Conservation (phyloP, 768 basidiomycete genomes). For the Naganishia vaughanmartiniae region DNA sequence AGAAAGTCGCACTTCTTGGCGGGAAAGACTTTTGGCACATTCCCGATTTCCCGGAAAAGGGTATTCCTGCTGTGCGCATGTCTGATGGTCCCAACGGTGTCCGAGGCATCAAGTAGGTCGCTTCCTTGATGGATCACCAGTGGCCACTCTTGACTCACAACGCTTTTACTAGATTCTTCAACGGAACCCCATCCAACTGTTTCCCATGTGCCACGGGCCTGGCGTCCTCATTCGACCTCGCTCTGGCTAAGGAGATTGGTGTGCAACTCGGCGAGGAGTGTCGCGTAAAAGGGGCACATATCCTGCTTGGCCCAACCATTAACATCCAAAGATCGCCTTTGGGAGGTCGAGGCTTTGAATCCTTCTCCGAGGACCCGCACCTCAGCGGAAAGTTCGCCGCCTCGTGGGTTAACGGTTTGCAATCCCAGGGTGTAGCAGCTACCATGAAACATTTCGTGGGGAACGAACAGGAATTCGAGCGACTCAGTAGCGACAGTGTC, state of each 20-base stretch:
- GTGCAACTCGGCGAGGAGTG: constrained; percentile 64
- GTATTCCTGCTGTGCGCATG: constrained; percentile 53
- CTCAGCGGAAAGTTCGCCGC: constrained; percentile 64
- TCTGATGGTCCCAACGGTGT: constrained; percentile 75
- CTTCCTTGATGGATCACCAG: not conserved
- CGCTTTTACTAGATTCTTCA: constrained; percentile 52
- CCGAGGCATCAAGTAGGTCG: constrained; percentile 54
- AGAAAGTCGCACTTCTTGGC: constrained; percentile 22
- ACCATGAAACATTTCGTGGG: constrained; percentile 70
- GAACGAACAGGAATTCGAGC: constrained; percentile 73
- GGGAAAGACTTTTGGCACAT: constrained; percentile 34
- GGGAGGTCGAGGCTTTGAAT: constrained; percentile 60
- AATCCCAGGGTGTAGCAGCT: constrained; percentile 65
- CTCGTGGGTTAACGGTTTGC: constrained; percentile 68
- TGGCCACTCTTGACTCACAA: not conserved
- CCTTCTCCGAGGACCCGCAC: constrained; percentile 69
- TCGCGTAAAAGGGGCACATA: constrained; percentile 64
- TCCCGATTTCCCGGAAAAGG: constrained; percentile 26
- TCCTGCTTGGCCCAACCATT: constrained; percentile 70
- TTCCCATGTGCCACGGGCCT: constrained; percentile 69
- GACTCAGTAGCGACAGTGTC: constrained; percentile 62
- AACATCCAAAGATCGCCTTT: constrained; percentile 63
- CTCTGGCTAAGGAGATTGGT: constrained; percentile 61
- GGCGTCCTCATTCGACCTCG: constrained; percentile 67
- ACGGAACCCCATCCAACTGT: constrained; percentile 65